Base-by-base conservation (phyloP, 208 protist species). In the Trypanosoma cruzi region DNA sequence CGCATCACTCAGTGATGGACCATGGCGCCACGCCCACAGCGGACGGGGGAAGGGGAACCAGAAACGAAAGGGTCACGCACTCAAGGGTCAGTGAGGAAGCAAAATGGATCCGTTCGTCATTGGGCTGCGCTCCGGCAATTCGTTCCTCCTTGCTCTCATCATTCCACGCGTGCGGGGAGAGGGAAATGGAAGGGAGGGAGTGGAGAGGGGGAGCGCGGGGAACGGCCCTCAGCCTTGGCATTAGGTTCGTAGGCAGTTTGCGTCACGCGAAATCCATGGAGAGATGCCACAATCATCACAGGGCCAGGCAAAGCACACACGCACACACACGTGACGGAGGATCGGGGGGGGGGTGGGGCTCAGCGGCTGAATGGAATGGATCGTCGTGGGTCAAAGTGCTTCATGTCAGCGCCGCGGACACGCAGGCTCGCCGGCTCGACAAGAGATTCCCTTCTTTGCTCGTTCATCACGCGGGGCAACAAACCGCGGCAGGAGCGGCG, bases 251-350 rank as follows among this genome's bases (percentile, higher is more conserved):
- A 62, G 68, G 68, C 68, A 32, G 49, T 65, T 73, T 1, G 56
- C 58, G 68, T 64, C 69, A 75, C 48, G 24, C 28, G 29, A 52
- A 32, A 52, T 75, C 69, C 69, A 66, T 48, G 69, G 69, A 75
- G 69, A 75, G 69, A 26, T 57, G 69, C 69, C 69, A 75, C 61
- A 68, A 50, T 75, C 69, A 68, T 68, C 69, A 75, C 37, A 26
- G 31, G 61, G 54, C 28, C 29, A 26, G n/a, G n/a, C n/a, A n/a
- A n/a, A n/a, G 48, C 50, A 31, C 50, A 55, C 16, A 55, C 50
- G 14, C 26, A 31, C 50, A 32, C 24, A 55, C 24, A 31, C 11
- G 29, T 32, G 20, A 53, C 3, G 32, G 26, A 54, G 28, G 50
- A n/a, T n/a, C n/a, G n/a, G 29, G 8, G 24, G 18, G 55, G 37